Conservation (phyloP, 2,329 filamentous ascomycete genomes). For the Blumeriella jaapii region DNA sequence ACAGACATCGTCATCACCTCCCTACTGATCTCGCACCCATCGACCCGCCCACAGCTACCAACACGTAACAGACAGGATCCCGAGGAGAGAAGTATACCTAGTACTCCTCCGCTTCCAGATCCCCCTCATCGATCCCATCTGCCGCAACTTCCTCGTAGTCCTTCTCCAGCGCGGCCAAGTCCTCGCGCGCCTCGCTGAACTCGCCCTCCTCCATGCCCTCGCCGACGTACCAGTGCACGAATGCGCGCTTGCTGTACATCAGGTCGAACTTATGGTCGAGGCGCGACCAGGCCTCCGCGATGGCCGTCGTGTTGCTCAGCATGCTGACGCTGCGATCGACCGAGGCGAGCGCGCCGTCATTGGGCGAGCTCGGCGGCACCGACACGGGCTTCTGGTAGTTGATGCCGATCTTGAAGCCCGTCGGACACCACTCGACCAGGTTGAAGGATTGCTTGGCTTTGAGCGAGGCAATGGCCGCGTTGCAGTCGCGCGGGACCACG, state of each 20-base stretch:
- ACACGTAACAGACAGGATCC: too few relatives aligned
- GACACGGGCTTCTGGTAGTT: conserved; percentile 48
- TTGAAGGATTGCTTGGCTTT: conserved; percentile 55
- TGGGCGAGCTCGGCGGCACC: conserved; percentile 32
- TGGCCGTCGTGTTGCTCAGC: conserved; percentile 57
- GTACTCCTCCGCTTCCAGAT: conserved; percentile 31
- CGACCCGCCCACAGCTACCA: too few relatives aligned
- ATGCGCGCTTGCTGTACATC: conserved; percentile 59
- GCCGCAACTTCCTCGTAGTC: conserved; percentile 54
- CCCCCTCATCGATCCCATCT: conserved; percentile 39
- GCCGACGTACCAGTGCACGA: conserved; percentile 62
- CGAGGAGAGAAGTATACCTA: too few relatives aligned
- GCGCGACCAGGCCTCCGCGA: conserved; percentile 52
- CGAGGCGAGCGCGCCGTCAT: conserved; percentile 37
- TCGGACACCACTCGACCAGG: conserved; percentile 58
- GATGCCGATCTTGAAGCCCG: conserved; percentile 58
- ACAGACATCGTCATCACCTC: too few relatives aligned
- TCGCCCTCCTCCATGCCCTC: conserved; percentile 63
- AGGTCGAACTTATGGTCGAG: conserved; percentile 59
- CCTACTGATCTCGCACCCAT: too few relatives aligned
- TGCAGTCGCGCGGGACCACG: conserved; percentile 51
- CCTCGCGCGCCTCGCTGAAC: conserved; percentile 54
- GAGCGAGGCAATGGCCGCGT: conserved; percentile 44
- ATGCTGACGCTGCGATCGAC: conserved; percentile 47
- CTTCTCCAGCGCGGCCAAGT: conserved; percentile 52